These are phyloP conservation scores for Huntiella abstrusa DNA, from an alignment of 2,329 filamentous ascomycete species.

Conservation along the genomic window DNA sequence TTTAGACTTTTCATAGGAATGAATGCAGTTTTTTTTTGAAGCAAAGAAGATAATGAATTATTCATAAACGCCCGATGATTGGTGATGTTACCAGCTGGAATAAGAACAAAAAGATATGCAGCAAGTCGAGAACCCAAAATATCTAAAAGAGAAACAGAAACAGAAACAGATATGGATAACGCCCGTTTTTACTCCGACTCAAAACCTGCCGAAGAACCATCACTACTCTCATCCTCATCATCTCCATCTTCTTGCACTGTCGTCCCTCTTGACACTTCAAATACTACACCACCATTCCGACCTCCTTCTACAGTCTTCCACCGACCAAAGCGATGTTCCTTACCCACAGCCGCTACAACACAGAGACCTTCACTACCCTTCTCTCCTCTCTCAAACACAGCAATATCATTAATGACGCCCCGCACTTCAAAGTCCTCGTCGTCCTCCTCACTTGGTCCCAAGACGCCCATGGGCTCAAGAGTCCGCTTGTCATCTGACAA, in stretches of 20 bases:
- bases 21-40: background rate
- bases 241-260: slow-evolving; percentile 14
- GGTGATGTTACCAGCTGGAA: slow-evolving; percentile 6
- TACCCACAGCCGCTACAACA: slow-evolving; percentile 69
- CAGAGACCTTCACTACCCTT: slow-evolving; percentile 59
- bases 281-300: slow-evolving; percentile 71
- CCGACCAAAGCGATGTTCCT: slow-evolving; percentile 66
- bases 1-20: background rate
- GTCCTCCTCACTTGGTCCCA: slow-evolving; percentile 23
- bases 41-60: slow-evolving; percentile 1
- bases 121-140: slow-evolving; percentile 1
- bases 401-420: slow-evolving; percentile 76
- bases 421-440: slow-evolving; percentile 25
- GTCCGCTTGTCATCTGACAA: slow-evolving; percentile 66
- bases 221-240: slow-evolving; percentile 15
- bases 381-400: slow-evolving; percentile 69
- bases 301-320: slow-evolving; percentile 51
- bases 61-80: slow-evolving; percentile 9
- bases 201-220: background rate
- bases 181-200: background rate
- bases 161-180: background rate
- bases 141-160: slow-evolving; percentile 1
- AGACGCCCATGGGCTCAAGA: slow-evolving; percentile 51
- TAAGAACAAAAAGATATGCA: slow-evolving; percentile 1
- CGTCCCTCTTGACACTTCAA: slow-evolving; percentile 45